Conservation (phyloP, 1,284 basidiomycete genomes). For the Mycena citricolor region DNA sequence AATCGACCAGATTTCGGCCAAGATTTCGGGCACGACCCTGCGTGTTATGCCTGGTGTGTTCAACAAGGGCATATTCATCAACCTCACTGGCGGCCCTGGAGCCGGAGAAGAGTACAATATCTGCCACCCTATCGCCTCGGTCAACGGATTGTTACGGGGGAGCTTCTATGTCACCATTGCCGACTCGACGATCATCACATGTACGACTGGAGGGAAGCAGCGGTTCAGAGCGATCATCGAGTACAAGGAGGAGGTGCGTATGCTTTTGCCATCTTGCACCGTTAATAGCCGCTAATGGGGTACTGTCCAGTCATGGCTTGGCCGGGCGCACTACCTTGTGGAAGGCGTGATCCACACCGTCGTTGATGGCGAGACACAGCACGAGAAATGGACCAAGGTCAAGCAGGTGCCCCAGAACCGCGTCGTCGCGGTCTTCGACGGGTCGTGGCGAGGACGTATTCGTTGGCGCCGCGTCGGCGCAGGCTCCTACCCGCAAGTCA, state of each 20-base stretch:
- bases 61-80: conserved; percentile 89
- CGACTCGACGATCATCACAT: conserved; percentile 83
- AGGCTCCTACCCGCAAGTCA: conserved; percentile 40
- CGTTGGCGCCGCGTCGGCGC: conserved; percentile 76
- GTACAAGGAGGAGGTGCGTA: conserved; percentile 92
- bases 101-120: conserved; percentile 85
- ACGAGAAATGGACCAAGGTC: conserved; percentile 81
- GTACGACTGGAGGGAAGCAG: conserved; percentile 59
- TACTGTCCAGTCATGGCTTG: conserved; percentile 78
- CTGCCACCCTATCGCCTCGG: conserved; percentile 85
- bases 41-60: conserved; percentile 79
- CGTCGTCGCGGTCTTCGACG: conserved; percentile 83
- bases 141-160: conserved; percentile 90
- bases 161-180: conserved; percentile 88
- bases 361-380: conserved; percentile 56
- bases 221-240: conserved; percentile 83
- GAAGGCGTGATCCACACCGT: conserved; percentile 92
- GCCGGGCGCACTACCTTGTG: conserved; percentile 81
- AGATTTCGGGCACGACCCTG: conserved; percentile 82
- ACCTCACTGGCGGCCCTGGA: conserved; percentile 73
- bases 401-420: conserved; percentile 86
- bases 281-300: conserved; percentile 10
- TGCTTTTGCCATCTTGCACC: conserved; percentile 5
- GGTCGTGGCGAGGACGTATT: conserved; percentile 84
- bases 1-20: conserved; percentile 92